Evolutionary conservation across 495 filamentous ascomycete genomes (phyloP), one percentile per base, ranked within the genome.

Genomic region (Penicillium pulvis): DNA sequence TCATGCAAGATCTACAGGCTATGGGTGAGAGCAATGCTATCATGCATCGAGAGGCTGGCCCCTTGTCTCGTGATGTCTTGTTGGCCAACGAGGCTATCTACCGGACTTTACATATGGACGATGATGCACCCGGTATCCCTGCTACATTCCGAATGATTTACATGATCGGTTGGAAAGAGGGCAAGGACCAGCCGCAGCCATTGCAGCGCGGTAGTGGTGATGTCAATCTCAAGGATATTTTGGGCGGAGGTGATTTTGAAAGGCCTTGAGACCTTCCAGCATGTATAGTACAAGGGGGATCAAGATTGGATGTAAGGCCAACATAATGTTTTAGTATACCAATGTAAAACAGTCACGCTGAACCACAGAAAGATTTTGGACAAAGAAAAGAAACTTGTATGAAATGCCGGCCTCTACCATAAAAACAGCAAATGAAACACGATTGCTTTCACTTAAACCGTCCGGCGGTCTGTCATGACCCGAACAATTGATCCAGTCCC

Each of bases 91-190:
- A 99, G 65, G 90, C 82, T 14, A 96, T 99, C 26, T 99, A 99
- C 69, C 81, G 86, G 26, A 83, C 87, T 71, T 68, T 99, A 57
- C 91, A 99, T 75, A 83, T 83, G 62, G 79, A 85, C 54, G 86
- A 79, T n/a, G 81, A 80, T 51, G 77, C 90, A 51, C 85, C 88
- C 16, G 86, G 71, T 0, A 76, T 96, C 55, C 93, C 93, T 3
- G 93, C 93, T 9, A 97, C 92, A n/a, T 97, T 93, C 69, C 81
- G 90, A 56, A 79, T 94, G 59, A 95, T 97, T 53, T 94, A 90
- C 69, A 93, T 98, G 92, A 98, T 99, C 76, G 95, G 95, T 17
- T 99, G 95, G 95, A 95, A 93, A 72, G 90, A 93, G 64, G 87
- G 88, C 0, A 79, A 81, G 28, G 81, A 86, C 49, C 93, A 97